A percentile compares a stretch with the other conserved stretches of the same genome.
Conservation (phyloP, 164 flowering plant genomes). For the Macadamia integrifolia region DNA sequence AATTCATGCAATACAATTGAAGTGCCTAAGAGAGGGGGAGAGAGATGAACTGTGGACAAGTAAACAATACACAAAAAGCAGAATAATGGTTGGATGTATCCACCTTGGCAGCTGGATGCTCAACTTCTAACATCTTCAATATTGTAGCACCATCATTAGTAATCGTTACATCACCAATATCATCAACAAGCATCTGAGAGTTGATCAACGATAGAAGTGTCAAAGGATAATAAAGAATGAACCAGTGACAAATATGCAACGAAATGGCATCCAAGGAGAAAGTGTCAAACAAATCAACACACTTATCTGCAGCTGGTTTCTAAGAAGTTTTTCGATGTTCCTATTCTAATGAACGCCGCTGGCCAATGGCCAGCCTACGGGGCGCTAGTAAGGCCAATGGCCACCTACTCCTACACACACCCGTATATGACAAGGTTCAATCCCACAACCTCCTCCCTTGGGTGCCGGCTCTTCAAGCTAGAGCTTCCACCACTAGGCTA, state of each 20-base stretch:
- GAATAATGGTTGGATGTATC: not conserved
- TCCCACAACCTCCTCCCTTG: no score
- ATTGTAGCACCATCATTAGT: conserved; percentile 99
- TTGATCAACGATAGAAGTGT: conserved; percentile 4
- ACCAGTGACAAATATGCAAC: not conserved
- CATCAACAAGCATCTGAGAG: conserved; percentile 96
- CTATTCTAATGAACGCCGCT: no score
- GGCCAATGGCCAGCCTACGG: no score
- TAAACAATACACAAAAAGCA: conserved; percentile 1
- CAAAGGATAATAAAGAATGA: not conserved
- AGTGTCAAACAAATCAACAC: not conserved
- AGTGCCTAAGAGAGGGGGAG: not conserved
- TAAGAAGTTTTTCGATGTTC: not conserved
- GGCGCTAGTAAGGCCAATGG: no score
- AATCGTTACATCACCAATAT: conserved; percentile 96
- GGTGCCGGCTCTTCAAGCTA: no score
- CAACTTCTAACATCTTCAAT: conserved; percentile 94
- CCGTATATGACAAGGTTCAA: no score
- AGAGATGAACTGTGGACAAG: not conserved
- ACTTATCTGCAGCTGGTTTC: not conserved
- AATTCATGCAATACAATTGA: no score
- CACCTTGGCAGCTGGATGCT: conserved; percentile 99
- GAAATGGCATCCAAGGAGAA: not conserved
- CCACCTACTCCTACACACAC: no score
- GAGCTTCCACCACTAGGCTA: no score